These are phyloP conservation scores for Remersonia thermophila DNA, from an alignment of 2,329 filamentous ascomycete genomes.

Conservation along the genomic window DNA sequence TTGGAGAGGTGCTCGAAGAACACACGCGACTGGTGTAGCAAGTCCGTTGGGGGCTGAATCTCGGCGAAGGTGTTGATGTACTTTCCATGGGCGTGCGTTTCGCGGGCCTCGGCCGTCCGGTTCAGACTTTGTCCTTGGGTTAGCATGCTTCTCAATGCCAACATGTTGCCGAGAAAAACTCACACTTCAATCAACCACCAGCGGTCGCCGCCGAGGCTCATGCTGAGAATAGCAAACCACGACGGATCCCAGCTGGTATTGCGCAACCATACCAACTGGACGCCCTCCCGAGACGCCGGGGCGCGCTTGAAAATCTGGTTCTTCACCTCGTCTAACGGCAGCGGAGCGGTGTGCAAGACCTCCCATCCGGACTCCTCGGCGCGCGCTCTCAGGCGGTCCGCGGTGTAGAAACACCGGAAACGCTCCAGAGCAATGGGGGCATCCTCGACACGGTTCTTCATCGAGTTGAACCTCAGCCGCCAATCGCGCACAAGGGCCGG, in stretches of 20 bases:
- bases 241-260: slow-evolving; percentile 56
- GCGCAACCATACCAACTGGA: slow-evolving; percentile 56
- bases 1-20: slow-evolving; percentile 43
- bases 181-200: slow-evolving; percentile 66
- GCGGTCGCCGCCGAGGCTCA: slow-evolving; percentile 59
- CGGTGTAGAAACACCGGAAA: slow-evolving; percentile 48
- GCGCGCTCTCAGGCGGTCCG: slow-evolving; percentile 48
- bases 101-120: slow-evolving; percentile 5
- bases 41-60: slow-evolving; percentile 31
- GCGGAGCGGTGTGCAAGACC: slow-evolving; percentile 29
- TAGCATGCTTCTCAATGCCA: not conserved
- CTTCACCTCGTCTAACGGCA: slow-evolving; percentile 43
- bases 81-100: slow-evolving; percentile 4
- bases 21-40: slow-evolving; percentile 29
- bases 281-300: slow-evolving; percentile 40
- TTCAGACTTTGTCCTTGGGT: not conserved
- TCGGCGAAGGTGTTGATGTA: slow-evolving; percentile 23
- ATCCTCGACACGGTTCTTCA: slow-evolving; percentile 41
- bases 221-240: slow-evolving; percentile 61
- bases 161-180: slow-evolving; percentile 21
- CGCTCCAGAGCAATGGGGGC: slow-evolving; percentile 45
- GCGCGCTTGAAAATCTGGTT: slow-evolving; percentile 38
- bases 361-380: slow-evolving; percentile 56
- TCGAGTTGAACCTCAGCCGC: slow-evolving; percentile 53
- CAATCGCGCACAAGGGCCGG: slow-evolving; percentile 37